Evolutionary conservation across 108 stramenopile genomes (phyloP), one percentile per base, ranked within the genome.

Genomic region (Pseudonitzschia pungens): DNA sequence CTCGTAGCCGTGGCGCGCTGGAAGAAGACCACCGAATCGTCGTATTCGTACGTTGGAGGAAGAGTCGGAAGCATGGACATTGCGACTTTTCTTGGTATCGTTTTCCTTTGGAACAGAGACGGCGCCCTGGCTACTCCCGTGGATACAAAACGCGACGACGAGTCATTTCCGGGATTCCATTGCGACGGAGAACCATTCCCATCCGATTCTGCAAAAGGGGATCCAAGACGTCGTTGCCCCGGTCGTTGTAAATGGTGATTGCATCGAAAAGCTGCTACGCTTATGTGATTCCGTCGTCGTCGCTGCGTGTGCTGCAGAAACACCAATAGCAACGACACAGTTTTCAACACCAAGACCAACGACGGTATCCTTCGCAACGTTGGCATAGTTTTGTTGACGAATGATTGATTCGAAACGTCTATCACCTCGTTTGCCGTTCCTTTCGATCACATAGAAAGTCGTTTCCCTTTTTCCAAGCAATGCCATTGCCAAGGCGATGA

Each of bases 11-110:
- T 56, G 32, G 71, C 71, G 18, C 60, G 33, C 18, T 60, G 60
- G 18, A 72, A 60, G 58, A 74, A 75, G 9, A 87, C 87, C 60
- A 33, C 73, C 22, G 21, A 9, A 44, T 67, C 66, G 21, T 67
- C 66, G 45, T 67, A 67, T 62, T 62, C 60, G 41, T 31, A 62
- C 33, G 33, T 29, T 12, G 32, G 29, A 2, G 60, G 60, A 33
- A 62, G 60, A 9, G 40, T 26, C 2, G 32, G 60, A 33, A 62
- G n/a, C 60, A 62, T 62, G 7, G 29, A 0, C 10, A 58, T 58
- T 14, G 57, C 29, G 5, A 11, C 29, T 28, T 21, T 14, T 15
- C 29, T n/a, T 58, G 10, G 6, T 58, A 10, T 58, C 29, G 57
- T 31, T 22, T 31, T 58, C 5, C 12, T 58, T 58, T 58, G 57